Percentiles rank a stretch among this genome's conserved stretches.
Conservation (phyloP, 106 monocot genomes). For the Allium sativum region DNA sequence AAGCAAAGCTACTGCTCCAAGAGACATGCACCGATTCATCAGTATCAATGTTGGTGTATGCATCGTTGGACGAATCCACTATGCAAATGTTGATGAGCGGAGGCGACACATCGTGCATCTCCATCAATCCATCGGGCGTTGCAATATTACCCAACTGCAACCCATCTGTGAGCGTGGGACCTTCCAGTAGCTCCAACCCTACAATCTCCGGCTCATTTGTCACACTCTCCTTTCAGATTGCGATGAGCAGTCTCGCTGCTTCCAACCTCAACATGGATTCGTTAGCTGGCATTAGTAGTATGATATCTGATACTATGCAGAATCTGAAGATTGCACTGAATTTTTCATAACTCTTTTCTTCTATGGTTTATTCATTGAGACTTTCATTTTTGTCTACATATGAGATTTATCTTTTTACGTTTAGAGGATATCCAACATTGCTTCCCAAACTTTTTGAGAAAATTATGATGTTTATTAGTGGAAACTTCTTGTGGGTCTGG, state of each 20-base stretch:
- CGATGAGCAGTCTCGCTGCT: constrained; percentile 66
- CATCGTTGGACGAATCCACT: constrained; percentile 48
- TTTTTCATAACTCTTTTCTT: constrained; percentile 16
- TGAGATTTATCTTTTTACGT: no score
- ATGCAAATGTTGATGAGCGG: constrained; percentile 77
- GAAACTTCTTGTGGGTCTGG: no score
- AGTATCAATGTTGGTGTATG: constrained; percentile 66
- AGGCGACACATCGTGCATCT: constrained; percentile 56
- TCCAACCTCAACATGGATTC: constrained; percentile 72
- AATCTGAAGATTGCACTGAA: constrained; percentile 78
- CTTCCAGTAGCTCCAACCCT: constrained; percentile 32
- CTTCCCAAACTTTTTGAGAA: no score
- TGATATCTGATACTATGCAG: constrained; percentile 77
- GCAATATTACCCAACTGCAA: constrained; percentile 60
- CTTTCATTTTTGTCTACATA: no score
- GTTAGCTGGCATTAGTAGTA: constrained; percentile 53
- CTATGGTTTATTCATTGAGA: no score
- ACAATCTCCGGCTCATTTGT: constrained; percentile 32
- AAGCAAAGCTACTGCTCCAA: constrained; percentile 70
- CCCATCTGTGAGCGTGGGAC: not conserved
- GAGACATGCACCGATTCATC: constrained; percentile 87
- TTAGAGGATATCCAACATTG: no score
- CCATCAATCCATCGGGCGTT: constrained; percentile 80
- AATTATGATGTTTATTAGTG: no score
- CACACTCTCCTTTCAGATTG: constrained; percentile 80